phyloP scores from a whole-genome alignment of 75 land plant genomes.

The Gnetum montanum region DNA sequence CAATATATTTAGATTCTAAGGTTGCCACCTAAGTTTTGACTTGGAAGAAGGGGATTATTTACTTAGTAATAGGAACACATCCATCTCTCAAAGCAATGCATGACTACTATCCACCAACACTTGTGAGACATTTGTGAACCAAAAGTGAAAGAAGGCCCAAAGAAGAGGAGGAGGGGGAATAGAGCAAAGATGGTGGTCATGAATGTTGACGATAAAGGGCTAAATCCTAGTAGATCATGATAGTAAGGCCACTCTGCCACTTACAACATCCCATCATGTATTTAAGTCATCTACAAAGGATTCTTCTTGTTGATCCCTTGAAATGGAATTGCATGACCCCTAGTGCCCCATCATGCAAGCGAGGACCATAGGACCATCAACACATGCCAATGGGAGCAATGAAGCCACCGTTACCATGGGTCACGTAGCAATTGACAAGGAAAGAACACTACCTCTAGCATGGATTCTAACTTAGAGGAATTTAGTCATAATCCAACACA shows the following conservation, averaged over 20 bases:
- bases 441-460: conserved; percentile 14
- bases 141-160: no score
- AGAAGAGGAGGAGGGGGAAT: no score
- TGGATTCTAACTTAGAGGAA: conserved; percentile 69
- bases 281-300: no score
- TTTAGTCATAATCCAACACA: conserved; percentile 65
- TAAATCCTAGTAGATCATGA: neutral
- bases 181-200: no score
- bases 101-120: no score
- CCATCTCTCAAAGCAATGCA: no score
- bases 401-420: neutral
- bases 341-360: neutral
- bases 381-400: neutral
- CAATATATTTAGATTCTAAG: no score
- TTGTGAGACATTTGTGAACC: no score
- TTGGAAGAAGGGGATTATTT: no score
- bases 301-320: neutral
- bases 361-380: neutral
- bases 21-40: no score
- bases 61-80: no score
- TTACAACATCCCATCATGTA: neutral
- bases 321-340: neutral
- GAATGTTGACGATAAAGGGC: neutral
- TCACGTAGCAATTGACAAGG: neutral
- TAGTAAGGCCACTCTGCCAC: neutral